These are phyloP conservation scores for Xylaria grammica DNA, from an alignment of 495 filamentous ascomycete species.

Conservation along the genomic window DNA sequence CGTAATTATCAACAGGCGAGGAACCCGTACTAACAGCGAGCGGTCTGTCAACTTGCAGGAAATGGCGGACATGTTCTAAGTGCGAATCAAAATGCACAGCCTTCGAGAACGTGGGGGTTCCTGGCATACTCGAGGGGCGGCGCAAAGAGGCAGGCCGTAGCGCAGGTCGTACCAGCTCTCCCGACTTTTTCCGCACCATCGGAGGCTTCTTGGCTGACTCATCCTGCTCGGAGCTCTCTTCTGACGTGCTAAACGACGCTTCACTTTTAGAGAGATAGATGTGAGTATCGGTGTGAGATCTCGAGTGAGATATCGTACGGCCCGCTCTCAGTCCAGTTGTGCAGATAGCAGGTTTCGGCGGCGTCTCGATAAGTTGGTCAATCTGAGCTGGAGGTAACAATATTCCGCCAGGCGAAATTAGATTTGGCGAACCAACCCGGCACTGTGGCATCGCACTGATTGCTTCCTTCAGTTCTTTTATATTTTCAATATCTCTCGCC, in stretches of 20 bases:
- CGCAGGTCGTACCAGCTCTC: constrained; percentile 92
- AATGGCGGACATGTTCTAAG: constrained; percentile 93
- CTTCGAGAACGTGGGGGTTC: constrained; percentile 93
- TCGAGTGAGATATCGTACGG: constrained; percentile 69
- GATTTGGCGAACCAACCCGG: constrained; percentile 65
- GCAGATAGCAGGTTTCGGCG: constrained; percentile 35
- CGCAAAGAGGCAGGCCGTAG: constrained; percentile 76
- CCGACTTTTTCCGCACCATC: constrained; percentile 97
- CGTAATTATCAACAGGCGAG: constrained; percentile 88
- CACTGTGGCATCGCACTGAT: constrained; percentile 78
- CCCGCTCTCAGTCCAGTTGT: constrained; percentile 25
- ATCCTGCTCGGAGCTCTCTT: constrained; percentile 67
- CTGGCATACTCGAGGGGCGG: constrained; percentile 94
- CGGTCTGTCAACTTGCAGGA: constrained; percentile 88
- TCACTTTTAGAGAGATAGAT: constrained; percentile 60
- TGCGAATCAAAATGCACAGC: constrained; percentile 95
- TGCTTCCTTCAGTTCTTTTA: constrained; percentile 82
- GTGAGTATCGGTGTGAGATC: constrained; percentile 81
- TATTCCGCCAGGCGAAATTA: constrained; percentile 39
- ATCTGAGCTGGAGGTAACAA: constrained; percentile 40
- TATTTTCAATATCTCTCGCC: constrained; percentile 63
- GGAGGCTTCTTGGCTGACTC: constrained; percentile 72
- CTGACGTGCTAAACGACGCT: constrained; percentile 62
- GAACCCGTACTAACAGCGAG: constrained; percentile 93
- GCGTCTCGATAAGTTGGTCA: constrained; percentile 41